A percentile compares a stretch with the other conserved stretches of the same genome.
Evolutionary conservation across 2,329 filamentous ascomycete genomes (phyloP).

Genomic region (Neopestalotiopsis clavispora): DNA sequence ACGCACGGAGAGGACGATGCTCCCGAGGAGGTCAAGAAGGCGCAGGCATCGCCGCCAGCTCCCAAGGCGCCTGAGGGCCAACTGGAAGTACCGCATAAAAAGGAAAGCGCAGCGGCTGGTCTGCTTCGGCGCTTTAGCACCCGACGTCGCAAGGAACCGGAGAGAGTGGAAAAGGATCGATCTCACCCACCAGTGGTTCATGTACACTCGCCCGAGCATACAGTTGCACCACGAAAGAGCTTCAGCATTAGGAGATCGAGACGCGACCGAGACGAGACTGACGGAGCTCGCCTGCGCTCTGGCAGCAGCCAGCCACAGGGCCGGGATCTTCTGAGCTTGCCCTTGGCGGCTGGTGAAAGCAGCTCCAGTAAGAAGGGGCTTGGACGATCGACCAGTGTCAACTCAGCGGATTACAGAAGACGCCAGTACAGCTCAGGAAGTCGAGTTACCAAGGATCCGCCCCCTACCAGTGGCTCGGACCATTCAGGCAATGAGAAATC

Average conservation of each 20-base stretch:
- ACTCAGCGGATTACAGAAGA: constrained; percentile 80
- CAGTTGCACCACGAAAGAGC: constrained; percentile 75
- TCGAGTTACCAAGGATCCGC: constrained; percentile 65
- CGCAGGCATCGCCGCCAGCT: constrained; percentile 56
- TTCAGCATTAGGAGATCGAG: constrained; percentile 77
- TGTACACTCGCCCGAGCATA: constrained; percentile 77
- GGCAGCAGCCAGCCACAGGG: constrained; percentile 74
- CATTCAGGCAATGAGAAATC: constrained; percentile 66
- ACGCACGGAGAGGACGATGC: constrained; percentile 96
- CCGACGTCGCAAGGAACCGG: constrained; percentile 72
- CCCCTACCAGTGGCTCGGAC: constrained; percentile 79
- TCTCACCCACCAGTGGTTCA: constrained; percentile 76
- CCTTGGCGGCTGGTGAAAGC: constrained; percentile 62
- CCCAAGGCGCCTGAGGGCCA: constrained; percentile 54
- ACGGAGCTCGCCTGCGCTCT: constrained; percentile 52
- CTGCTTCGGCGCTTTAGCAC: constrained; percentile 91
- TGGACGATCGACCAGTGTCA: constrained; percentile 89
- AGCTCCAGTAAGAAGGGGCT: constrained; percentile 70
- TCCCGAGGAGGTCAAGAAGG: constrained; percentile 71
- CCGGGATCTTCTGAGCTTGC: constrained; percentile 78
- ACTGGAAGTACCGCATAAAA: constrained; percentile 69
- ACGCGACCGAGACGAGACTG: constrained; percentile 57
- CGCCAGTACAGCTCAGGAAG: constrained; percentile 54
- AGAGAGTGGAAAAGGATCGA: constrained; percentile 65
- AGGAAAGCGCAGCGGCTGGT: constrained; percentile 85